A percentile compares a stretch with the other conserved stretches of the same genome.
These are phyloP conservation scores for Leptosphaerulina australis DNA, from an alignment of 2,329 filamentous ascomycete genomes.

Conservation along the genomic window DNA sequence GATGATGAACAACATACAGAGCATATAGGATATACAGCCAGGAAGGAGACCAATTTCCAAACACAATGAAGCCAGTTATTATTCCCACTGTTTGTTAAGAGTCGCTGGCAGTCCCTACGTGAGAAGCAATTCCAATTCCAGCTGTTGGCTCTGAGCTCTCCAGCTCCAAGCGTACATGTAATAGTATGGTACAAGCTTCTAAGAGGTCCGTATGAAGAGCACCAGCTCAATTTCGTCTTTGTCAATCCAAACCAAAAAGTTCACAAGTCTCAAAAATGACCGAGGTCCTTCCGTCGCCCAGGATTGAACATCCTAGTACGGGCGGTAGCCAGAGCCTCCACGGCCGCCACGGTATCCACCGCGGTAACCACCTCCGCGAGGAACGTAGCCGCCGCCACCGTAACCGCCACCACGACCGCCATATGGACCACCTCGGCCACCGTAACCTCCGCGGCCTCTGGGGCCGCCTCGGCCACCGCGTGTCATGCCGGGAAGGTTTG, in stretches of 20 bases:
- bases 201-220: background rate
- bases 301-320: slow-evolving; percentile 31
- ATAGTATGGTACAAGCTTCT: slow-evolving; percentile 4
- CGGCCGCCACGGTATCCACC: slow-evolving; percentile 45
- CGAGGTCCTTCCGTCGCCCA: slow-evolving; percentile 13
- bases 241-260: slow-evolving; percentile 1
- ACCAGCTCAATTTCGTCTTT: background rate
- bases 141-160: background rate
- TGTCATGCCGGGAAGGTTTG: slow-evolving; percentile 93
- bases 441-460: slow-evolving; percentile 55
- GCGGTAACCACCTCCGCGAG: slow-evolving; percentile 51
- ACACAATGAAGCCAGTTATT: background rate
- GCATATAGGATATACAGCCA: too few relatives aligned
- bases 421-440: slow-evolving; percentile 59
- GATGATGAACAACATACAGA: too few relatives aligned
- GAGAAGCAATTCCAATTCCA: background rate
- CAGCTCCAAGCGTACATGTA: background rate
- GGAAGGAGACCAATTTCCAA: background rate
- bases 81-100: background rate
- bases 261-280: slow-evolving; percentile 6
- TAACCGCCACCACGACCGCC: slow-evolving; percentile 48
- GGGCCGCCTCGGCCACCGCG: slow-evolving; percentile 71
- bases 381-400: slow-evolving; percentile 56
- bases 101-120: background rate
- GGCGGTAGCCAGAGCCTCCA: slow-evolving; percentile 40